These are phyloP conservation scores for Pythium chondricola DNA, from an alignment of 352 stramenopile species.

Conservation along the genomic window DNA sequence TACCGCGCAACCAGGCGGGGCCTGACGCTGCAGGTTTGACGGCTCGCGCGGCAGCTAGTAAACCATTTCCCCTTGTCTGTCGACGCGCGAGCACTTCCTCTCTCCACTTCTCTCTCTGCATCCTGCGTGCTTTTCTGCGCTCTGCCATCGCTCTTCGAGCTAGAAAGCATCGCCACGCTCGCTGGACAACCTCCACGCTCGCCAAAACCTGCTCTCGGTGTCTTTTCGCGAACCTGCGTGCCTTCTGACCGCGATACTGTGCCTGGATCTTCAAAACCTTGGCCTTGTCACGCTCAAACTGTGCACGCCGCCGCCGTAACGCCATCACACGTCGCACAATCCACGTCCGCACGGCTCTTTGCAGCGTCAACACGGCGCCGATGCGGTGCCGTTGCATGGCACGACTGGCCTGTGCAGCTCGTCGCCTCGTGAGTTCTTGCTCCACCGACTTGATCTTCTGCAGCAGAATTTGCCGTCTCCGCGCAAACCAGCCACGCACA, in stretches of 20 bases:
- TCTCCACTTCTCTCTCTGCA: slow-evolving; percentile 16
- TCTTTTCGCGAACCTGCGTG: slow-evolving; percentile 16
- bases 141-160: slow-evolving; percentile 15
- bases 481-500: slow-evolving; percentile 25
- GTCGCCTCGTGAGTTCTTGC: not conserved
- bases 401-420: slow-evolving; percentile 12
- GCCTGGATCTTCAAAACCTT: slow-evolving; percentile 52
- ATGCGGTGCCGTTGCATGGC: slow-evolving; percentile 1
- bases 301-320: slow-evolving; percentile 34
- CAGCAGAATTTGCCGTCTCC: slow-evolving; percentile 24
- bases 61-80: not conserved
- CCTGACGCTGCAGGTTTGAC: not conserved
- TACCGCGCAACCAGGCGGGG: not conserved
- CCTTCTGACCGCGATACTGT: slow-evolving; percentile 34
- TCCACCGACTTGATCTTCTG: slow-evolving; percentile 31
- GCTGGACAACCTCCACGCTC: slow-evolving; percentile 34
- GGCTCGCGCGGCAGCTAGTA: not conserved
- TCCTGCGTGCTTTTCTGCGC: slow-evolving; percentile 16
- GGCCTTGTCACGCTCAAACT: slow-evolving; percentile 58
- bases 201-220: slow-evolving; percentile 20
- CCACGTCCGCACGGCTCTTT: slow-evolving; percentile 38
- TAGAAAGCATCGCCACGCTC: slow-evolving; percentile 38
- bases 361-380: slow-evolving; percentile 43
- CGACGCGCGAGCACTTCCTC: not conserved
- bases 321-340: slow-evolving; percentile 22